Evolutionary conservation across 345 rosid species (phyloP).

Genomic region (Triadica sebifera): DNA sequence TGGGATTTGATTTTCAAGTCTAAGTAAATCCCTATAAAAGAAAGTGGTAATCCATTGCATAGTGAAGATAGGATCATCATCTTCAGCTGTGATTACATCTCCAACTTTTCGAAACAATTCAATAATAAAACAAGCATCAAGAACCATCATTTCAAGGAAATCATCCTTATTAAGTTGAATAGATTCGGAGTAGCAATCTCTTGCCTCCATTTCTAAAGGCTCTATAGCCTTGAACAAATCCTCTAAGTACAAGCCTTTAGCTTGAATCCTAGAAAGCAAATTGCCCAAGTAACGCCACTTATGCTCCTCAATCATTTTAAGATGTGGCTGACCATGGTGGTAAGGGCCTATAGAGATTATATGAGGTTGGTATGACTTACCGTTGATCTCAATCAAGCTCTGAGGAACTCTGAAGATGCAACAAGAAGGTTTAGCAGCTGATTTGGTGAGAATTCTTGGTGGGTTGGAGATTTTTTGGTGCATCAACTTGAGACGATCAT

Average conservation of each 20-base stretch:
- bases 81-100: constrained; percentile 35
- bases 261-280: constrained; percentile 38
- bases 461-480: constrained; percentile 40
- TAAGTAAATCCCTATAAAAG: constrained; percentile 58
- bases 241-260: constrained; percentile 34
- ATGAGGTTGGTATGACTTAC: constrained; percentile 57
- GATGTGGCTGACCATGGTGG: constrained; percentile 45
- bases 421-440: constrained; percentile 43
- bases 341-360: constrained; percentile 76
- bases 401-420: constrained; percentile 48
- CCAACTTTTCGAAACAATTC: constrained; percentile 62
- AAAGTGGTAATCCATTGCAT: constrained; percentile 77
- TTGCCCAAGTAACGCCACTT: constrained; percentile 65
- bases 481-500: constrained; percentile 35
- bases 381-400: constrained; percentile 51
- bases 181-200: constrained; percentile 68
- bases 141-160: constrained; percentile 67
- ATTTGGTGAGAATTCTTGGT: constrained; percentile 37
- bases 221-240: constrained; percentile 41
- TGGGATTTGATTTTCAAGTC: constrained; percentile 65
- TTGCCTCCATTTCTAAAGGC: constrained; percentile 42
- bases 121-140: constrained; percentile 61
- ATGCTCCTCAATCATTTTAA: constrained; percentile 74
- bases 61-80: constrained; percentile 61
- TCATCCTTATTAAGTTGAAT: constrained; percentile 39